These are phyloP conservation scores for Chionographis japonica DNA, from an alignment of 106 monocot genomes.

Conservation along the genomic window DNA sequence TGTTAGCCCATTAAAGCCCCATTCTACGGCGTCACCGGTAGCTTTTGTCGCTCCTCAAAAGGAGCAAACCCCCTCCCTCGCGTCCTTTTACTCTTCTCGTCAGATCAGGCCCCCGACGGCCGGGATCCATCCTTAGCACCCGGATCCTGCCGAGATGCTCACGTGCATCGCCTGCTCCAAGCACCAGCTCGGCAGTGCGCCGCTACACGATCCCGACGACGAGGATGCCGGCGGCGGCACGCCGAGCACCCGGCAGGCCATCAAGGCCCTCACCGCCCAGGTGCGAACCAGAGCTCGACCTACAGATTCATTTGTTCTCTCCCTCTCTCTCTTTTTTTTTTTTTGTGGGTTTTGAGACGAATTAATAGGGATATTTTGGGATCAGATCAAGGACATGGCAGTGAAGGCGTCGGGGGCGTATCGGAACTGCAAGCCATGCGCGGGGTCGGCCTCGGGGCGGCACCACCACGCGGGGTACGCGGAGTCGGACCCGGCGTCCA, in stretches of 20 bases:
- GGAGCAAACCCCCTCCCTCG: not conserved
- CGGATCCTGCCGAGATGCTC: conserved; percentile 42
- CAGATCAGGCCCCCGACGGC: no score
- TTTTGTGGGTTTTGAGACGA: not conserved
- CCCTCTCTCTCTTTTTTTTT: not conserved
- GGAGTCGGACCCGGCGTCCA: conserved; percentile 35
- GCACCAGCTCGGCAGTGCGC: conserved; percentile 36
- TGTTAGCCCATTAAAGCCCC: not conserved
- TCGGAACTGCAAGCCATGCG: conserved; percentile 76
- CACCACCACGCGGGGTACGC: conserved; percentile 19
- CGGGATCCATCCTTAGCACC: not conserved
- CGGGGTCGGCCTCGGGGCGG: conserved; percentile 24
- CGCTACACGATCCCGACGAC: conserved; percentile 37
- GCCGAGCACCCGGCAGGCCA: conserved; percentile 57
- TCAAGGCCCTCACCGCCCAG: conserved; percentile 74
- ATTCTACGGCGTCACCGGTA: not conserved
- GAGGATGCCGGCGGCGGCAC: conserved; percentile 28
- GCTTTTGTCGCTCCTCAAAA: not conserved
- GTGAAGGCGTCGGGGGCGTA: conserved; percentile 83
- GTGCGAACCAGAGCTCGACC: conserved; percentile 7
- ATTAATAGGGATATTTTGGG: not conserved
- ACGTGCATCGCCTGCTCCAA: conserved; percentile 90
- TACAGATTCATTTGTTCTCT: not conserved
- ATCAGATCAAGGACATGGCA: conserved; percentile 89
- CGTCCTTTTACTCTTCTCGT: not conserved